Percentiles rank a stretch among this genome's conserved stretches.
phyloP scores from a whole-genome alignment of 1,139 yeast species.

The Scheffersomyces titani region DNA sequence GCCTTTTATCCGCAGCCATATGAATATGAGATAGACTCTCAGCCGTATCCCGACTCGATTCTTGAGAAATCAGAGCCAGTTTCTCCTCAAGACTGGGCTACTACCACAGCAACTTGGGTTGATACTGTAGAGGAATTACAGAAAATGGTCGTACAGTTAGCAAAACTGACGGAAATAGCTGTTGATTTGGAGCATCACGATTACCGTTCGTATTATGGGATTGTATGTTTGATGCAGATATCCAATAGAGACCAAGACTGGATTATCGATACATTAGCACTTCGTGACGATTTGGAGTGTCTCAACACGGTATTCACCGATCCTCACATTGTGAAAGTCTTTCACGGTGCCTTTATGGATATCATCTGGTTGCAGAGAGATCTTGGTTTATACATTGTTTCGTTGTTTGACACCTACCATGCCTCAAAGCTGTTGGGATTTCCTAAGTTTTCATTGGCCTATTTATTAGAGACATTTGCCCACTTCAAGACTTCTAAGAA shows the following conservation, averaged over 20 bases:
- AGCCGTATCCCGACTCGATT: conserved; percentile 67
- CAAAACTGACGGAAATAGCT: conserved; percentile 65
- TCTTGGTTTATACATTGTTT: conserved; percentile 85
- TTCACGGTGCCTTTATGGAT: conserved; percentile 98
- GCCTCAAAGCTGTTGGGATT: conserved; percentile 80
- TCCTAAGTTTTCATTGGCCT: conserved; percentile 83
- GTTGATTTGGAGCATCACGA: conserved; percentile 98
- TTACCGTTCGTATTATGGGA: conserved; percentile 83
- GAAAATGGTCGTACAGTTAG: conserved; percentile 56
- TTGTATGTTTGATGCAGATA: conserved; percentile 92
- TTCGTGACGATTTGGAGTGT: conserved; percentile 68
- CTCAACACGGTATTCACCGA: conserved; percentile 79
- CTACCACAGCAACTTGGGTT: conserved; percentile 69
- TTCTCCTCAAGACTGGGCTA: conserved; percentile 65
- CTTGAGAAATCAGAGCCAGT: conserved; percentile 51
- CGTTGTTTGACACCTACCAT: conserved; percentile 89
- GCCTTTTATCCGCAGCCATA: conserved; percentile 83
- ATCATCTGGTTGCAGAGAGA: conserved; percentile 97
- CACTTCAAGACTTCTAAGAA: conserved; percentile 87
- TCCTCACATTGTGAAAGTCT: conserved; percentile 79
- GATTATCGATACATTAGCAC: conserved; percentile 75
- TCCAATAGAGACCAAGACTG: conserved; percentile 80
- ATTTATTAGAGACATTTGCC: conserved; percentile 76
- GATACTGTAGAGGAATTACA: conserved; percentile 55
- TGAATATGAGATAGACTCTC: conserved; percentile 67